A percentile compares a stretch with the other conserved stretches of the same genome.
These are phyloP conservation scores for Pholiota conissans DNA, from an alignment of 768 basidiomycete genomes.

Conservation along the genomic window DNA sequence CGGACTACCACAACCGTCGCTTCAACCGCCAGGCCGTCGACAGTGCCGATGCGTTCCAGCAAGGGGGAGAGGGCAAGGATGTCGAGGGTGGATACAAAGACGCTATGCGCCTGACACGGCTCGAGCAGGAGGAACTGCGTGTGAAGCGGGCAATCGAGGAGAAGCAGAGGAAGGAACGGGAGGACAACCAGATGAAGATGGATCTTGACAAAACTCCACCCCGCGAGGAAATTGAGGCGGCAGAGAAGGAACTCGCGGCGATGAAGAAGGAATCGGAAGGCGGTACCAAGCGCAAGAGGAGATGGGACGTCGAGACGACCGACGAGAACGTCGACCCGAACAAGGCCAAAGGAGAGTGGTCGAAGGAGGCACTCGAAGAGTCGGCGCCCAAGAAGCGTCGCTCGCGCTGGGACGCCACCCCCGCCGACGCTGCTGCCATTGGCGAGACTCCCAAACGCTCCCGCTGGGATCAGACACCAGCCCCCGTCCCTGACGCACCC, in stretches of 20 bases:
- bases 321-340: conserved; percentile 71
- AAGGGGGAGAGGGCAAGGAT: conserved; percentile 63
- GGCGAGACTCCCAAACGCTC: conserved; percentile 85
- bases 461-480: conserved; percentile 96
- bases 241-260: conserved; percentile 64
- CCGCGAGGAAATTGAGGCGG: conserved; percentile 72
- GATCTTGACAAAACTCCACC: conserved; percentile 94
- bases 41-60: conserved; percentile 76
- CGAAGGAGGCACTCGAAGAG: conserved; percentile 70
- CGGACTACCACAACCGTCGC: conserved; percentile 91
- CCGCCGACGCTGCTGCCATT: conserved; percentile 60
- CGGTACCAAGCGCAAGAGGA: conserved; percentile 69
- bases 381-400: conserved; percentile 88
- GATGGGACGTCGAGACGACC: conserved; percentile 70
- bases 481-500: conserved; percentile 57
- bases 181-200: conserved; percentile 75
- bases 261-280: conserved; percentile 40
- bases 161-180: conserved; percentile 76
- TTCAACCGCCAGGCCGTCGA: conserved; percentile 84
- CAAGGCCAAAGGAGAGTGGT: conserved; percentile 65
- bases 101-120: conserved; percentile 85
- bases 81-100: conserved; percentile 93
- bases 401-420: conserved; percentile 95
- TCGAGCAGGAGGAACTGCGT: conserved; percentile 92
- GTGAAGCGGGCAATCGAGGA: conserved; percentile 87